Conservation (phyloP, 2,329 filamentous ascomycete genomes). For the Penicillium rolfsii region DNA sequence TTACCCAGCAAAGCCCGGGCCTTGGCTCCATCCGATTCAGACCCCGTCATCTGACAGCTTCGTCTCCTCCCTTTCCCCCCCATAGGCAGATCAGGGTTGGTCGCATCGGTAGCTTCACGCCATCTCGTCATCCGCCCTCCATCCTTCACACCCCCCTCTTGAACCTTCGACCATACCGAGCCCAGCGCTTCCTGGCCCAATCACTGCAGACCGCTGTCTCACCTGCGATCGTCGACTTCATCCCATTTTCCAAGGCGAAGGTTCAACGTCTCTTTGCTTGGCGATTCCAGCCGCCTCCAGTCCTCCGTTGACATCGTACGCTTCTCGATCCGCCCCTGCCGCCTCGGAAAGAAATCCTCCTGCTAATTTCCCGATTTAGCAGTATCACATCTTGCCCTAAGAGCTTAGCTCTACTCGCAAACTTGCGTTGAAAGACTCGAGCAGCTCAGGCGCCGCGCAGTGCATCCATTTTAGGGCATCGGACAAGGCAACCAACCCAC, state of each 20-base stretch:
- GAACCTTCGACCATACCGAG: conserved; percentile 20
- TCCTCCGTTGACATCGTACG: conserved; percentile 17
- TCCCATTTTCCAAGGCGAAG: conserved; percentile 21
- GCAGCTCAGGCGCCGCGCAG: conserved; percentile 6
- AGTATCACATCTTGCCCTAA: conserved; percentile 3
- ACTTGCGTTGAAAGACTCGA: conserved; percentile 13
- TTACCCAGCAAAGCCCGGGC: not conserved
- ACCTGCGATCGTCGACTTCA: conserved; percentile 13
- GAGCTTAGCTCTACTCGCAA: conserved; percentile 2
- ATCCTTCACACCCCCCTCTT: conserved; percentile 10
- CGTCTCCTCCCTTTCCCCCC: not conserved
- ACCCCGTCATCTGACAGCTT: conserved; percentile 5
- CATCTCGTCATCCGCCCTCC: conserved; percentile 29
- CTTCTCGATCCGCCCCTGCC: conserved; percentile 20
- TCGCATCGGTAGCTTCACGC: conserved; percentile 32
- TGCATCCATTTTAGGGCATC: not conserved
- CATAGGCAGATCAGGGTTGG: conserved; percentile 27
- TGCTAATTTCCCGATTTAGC: conserved; percentile 7
- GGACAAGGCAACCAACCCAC: conserved; percentile 5
- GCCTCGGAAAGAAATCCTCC: conserved; percentile 6
- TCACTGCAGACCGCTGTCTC: conserved; percentile 16
- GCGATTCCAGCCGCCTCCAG: conserved; percentile 18
- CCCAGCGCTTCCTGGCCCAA: conserved; percentile 31
- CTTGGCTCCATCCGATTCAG: conserved; percentile 1
- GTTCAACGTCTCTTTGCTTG: conserved; percentile 27